Percentiles rank a stretch among this genome's conserved stretches.
Conservation (phyloP, 2,329 filamentous ascomycete genomes). For the Cercospora beticola region DNA sequence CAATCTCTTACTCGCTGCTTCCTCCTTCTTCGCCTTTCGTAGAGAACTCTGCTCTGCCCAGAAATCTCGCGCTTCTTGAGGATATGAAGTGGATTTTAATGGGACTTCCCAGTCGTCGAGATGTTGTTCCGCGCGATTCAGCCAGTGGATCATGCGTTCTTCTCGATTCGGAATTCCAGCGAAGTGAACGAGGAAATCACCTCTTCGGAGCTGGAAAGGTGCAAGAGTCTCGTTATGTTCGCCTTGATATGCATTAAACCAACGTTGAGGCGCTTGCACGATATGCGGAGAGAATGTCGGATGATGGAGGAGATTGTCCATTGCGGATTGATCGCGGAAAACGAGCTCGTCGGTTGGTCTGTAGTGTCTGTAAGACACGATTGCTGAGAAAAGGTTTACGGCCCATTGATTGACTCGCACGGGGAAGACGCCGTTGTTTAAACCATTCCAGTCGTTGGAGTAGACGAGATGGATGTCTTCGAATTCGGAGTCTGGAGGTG, state of each 20-base stretch:
- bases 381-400: slow-evolving; percentile 42
- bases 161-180: slow-evolving; percentile 40
- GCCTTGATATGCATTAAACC: slow-evolving; percentile 48
- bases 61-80: slow-evolving; percentile 40
- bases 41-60: slow-evolving; percentile 36
- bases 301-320: slow-evolving; percentile 42
- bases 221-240: slow-evolving; percentile 41
- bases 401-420: slow-evolving; percentile 43
- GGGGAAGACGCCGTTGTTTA: slow-evolving; percentile 48
- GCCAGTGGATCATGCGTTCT: slow-evolving; percentile 41
- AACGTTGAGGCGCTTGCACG: slow-evolving; percentile 43
- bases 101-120: slow-evolving; percentile 43
- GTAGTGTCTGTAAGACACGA: slow-evolving; percentile 44
- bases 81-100: slow-evolving; percentile 40
- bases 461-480: slow-evolving; percentile 42
- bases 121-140: slow-evolving; percentile 40
- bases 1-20: slow-evolving; percentile 23
- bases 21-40: slow-evolving; percentile 28
- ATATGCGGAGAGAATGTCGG: slow-evolving; percentile 37
- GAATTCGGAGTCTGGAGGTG: slow-evolving; percentile 36
- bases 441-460: slow-evolving; percentile 43
- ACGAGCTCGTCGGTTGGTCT: slow-evolving; percentile 38
- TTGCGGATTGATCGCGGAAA: slow-evolving; percentile 46
- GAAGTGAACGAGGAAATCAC: slow-evolving; percentile 48
- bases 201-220: slow-evolving; percentile 41